Base-by-base conservation (phyloP, 768 basidiomycete species). In the Termitomyces sp. region DNA sequence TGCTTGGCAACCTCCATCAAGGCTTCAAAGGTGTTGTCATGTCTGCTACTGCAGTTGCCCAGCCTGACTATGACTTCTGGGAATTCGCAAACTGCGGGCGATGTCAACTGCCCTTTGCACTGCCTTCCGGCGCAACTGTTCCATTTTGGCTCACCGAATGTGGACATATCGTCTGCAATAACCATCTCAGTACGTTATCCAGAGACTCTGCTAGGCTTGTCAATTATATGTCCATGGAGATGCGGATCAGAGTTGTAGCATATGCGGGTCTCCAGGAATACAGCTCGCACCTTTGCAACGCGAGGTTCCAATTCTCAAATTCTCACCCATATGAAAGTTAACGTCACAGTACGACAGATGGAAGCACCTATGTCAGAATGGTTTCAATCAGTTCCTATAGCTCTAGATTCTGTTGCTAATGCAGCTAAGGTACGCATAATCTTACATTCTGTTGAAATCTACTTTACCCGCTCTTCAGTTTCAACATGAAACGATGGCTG, bases 121-220 rank as follows among this genome's bases (percentile, higher is more conserved):
- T 82, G 2, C 77, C 80, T 39, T 73, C 76, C 44, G 81, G 79
- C 1, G 79, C 86, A 11, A 76, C 80, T 3, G 73, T 89, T 30
- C 92, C 92, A 0, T 94, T 93, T 69, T 94, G 92, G 92, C 76
- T 93, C 60, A 92, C 92, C 1, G 90, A 93, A 69, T 94, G 92
- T 65, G 90, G 90, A 0, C 92, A 94, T 76, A 81, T 93, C 58
- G 64, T 93, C 30, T 94, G 92, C 78, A 93, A 94, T 67, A 79
- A 81, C 41, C 92, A 94, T 72, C 84, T 94, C 68, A 89, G 92
- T 93, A 67, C 58, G 74, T 73, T 50, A 30, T 44, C 39, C 24
- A 15, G 15, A 30, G 27, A 4, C 8, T 31, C 50, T 56, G 18
- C 52, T 20, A 31, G 33, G 5, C 27, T 18, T 39, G 16, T 47